A percentile compares a stretch with the other conserved stretches of the same genome.
These are phyloP conservation scores for Curvularia sp. DNA, from an alignment of 2,329 filamentous ascomycete species.

Conservation along the genomic window DNA sequence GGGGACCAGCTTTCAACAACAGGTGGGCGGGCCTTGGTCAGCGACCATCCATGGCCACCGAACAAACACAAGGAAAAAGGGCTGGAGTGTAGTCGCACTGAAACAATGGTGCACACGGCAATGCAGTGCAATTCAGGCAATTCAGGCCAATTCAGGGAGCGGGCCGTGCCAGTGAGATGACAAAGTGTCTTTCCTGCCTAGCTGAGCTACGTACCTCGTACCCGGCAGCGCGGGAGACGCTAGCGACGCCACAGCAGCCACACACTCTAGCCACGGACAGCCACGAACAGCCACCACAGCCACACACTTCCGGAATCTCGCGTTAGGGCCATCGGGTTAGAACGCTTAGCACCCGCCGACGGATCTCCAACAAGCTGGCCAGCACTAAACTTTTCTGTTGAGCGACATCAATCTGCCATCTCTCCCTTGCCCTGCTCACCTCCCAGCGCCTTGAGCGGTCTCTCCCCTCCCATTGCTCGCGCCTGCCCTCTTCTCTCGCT, in stretches of 20 bases:
- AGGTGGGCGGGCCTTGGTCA: conserved; percentile 29
- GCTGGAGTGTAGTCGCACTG: conserved; percentile 12
- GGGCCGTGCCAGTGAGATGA: conserved; percentile 26
- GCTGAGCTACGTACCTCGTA: conserved; percentile 28
- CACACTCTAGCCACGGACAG: not conserved
- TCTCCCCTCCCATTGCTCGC: not conserved
- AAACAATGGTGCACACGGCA: conserved; percentile 8
- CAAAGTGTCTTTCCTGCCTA: conserved; percentile 34
- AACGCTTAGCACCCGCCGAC: conserved; percentile 20
- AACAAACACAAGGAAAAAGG: conserved; percentile 16
- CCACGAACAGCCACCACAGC: conserved; percentile 11
- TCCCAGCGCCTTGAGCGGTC: conserved; percentile 10
- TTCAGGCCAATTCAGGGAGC: conserved; percentile 1
- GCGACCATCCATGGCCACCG: conserved; percentile 42
- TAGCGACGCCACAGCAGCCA: conserved; percentile 1
- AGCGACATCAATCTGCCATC: conserved; percentile 33
- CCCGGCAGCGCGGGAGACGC: conserved; percentile 14
- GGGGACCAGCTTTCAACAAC: conserved; percentile 22
- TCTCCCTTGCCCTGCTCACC: conserved; percentile 25
- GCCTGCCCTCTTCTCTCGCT: conserved; percentile 6
- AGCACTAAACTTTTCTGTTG: conserved; percentile 44
- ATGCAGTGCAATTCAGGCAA: conserved; percentile 2
- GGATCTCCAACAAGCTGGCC: conserved; percentile 31
- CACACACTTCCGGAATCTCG: conserved; percentile 16
- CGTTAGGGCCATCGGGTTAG: conserved; percentile 19